A percentile compares a stretch with the other conserved stretches of the same genome.
phyloP scores from a whole-genome alignment of 805 yeast genomes.

The Maudiozyma barnettii region DNA sequence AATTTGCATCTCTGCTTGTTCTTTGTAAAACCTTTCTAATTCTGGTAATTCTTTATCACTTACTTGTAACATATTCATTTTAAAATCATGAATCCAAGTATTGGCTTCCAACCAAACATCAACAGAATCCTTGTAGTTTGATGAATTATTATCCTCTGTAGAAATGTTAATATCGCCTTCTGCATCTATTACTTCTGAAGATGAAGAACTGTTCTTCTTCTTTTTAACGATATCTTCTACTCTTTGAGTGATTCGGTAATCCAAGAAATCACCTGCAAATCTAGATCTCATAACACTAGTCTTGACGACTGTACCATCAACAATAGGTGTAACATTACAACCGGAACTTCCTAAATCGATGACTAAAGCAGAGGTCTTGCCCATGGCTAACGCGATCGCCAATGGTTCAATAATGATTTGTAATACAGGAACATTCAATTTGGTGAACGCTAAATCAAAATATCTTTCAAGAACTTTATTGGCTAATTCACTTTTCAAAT shows the following conservation, averaged over 20 bases:
- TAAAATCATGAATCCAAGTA: conserved; percentile 27
- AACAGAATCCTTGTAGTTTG: conserved; percentile 5
- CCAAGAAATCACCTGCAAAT: conserved; percentile 79
- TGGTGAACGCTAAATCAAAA: conserved; percentile 67
- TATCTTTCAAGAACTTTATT: conserved; percentile 43
- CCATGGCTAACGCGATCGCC: conserved; percentile 68
- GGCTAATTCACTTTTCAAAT: conserved; percentile 11
- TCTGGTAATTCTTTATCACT: conserved; percentile 21
- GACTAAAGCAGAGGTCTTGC: conserved; percentile 68
- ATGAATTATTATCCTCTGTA: neutral
- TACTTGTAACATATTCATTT: conserved; percentile 23
- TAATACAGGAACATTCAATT: conserved; percentile 64
- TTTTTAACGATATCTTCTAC: conserved; percentile 24
- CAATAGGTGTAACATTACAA: conserved; percentile 64
- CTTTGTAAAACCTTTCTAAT: conserved; percentile 17
- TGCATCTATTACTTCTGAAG: neutral
- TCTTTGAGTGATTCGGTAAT: conserved; percentile 48
- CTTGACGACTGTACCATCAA: conserved; percentile 61
- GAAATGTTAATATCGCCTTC: neutral
- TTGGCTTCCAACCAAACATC: conserved; percentile 20
- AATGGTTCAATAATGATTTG: conserved; percentile 69
- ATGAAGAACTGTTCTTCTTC: conserved; percentile 1
- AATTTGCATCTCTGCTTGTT: conserved; percentile 15
- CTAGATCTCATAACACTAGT: conserved; percentile 59
- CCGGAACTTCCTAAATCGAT: conserved; percentile 70